These are phyloP conservation scores for Penicillium sp. DNA, from an alignment of 2,329 filamentous ascomycete species.

Conservation along the genomic window DNA sequence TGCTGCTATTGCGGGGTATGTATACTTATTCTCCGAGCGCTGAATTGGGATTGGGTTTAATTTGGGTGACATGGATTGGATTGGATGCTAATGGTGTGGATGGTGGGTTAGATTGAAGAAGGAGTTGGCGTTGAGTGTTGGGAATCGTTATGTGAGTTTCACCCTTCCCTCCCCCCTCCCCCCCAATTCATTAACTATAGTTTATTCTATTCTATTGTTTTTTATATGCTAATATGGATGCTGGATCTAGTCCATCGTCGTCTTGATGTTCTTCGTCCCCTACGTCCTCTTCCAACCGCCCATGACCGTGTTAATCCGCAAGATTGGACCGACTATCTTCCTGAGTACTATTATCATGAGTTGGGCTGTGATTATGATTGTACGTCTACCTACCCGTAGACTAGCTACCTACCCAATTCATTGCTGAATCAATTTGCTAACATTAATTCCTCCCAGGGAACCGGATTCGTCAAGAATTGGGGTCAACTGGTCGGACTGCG, in stretches of 20 bases:
- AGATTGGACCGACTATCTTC: constrained; percentile 39
- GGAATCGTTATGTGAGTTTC: constrained; percentile 29
- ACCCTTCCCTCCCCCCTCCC: no score
- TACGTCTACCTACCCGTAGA: constrained; percentile 10
- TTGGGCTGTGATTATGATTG: constrained; percentile 40
- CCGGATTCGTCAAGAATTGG: constrained; percentile 40
- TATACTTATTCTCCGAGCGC: not conserved
- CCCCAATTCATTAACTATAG: no score
- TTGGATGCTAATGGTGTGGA: not conserved
- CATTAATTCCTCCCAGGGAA: constrained; percentile 29
- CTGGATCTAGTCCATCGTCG: constrained; percentile 35
- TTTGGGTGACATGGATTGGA: not conserved
- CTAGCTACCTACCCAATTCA: not conserved
- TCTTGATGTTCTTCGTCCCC: constrained; percentile 43
- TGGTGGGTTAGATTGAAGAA: constrained; percentile 17
- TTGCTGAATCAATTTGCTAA: constrained; percentile 10
- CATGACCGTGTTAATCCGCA: constrained; percentile 40
- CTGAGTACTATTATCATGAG: constrained; percentile 36
- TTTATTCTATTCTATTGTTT: constrained; percentile 5
- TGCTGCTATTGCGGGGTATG: constrained; percentile 71
- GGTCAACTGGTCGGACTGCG: constrained; percentile 35
- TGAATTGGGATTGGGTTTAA: no score
- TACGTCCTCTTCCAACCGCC: constrained; percentile 42
- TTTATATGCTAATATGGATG: not conserved
- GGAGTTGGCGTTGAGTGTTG: constrained; percentile 24